Conservation (phyloP, 345 rosid species). For the Murraya koenigii region DNA sequence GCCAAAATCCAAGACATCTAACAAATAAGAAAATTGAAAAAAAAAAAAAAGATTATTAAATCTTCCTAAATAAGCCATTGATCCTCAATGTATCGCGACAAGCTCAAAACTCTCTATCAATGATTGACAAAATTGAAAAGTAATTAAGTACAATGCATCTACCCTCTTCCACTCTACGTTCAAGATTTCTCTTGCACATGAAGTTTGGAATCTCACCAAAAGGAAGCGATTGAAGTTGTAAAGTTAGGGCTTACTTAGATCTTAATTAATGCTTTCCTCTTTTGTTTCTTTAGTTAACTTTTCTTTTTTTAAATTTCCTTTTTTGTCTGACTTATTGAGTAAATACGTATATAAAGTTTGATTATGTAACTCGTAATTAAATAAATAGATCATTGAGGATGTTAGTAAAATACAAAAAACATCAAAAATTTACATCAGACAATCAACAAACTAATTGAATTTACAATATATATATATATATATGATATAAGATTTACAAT, state of each 20-base stretch:
- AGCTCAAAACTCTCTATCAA: background rate
- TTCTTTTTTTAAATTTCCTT: too few species aligned
- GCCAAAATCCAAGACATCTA: background rate
- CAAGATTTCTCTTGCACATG: background rate
- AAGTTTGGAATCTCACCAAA: constrained; percentile 7
- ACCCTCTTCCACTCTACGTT: background rate
- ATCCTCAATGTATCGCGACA: constrained; percentile 1
- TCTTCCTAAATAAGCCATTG: background rate
- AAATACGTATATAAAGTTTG: background rate
- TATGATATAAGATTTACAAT: too few species aligned
- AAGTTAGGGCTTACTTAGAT: background rate
- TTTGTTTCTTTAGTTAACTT: background rate
- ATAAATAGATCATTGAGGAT: too few species aligned
- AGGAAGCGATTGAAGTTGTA: background rate
- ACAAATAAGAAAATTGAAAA: background rate
- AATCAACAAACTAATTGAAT: too few species aligned
- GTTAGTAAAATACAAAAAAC: too few species aligned
- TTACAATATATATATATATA: too few species aligned
- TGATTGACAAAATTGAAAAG: background rate
- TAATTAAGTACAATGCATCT: background rate
- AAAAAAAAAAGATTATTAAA: background rate
- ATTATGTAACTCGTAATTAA: too few species aligned
- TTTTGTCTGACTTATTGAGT: background rate
- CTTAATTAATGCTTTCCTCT: background rate
- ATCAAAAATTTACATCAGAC: too few species aligned